These are phyloP conservation scores for Pythium vanterpoolii DNA, from an alignment of 352 stramenopile genomes.

Conservation along the genomic window DNA sequence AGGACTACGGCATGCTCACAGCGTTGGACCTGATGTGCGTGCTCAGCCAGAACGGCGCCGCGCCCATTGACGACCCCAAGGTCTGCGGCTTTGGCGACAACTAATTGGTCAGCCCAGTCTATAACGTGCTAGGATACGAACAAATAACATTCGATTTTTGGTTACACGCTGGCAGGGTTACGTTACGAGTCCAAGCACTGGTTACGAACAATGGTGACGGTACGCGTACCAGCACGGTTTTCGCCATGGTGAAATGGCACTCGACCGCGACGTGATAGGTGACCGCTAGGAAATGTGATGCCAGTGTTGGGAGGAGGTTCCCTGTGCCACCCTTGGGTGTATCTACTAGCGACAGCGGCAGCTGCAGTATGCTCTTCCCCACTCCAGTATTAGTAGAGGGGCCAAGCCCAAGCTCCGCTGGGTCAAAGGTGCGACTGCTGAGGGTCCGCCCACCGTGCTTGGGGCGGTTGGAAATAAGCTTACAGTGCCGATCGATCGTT, in stretches of 20 bases:
- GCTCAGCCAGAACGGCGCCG: constrained; percentile 18
- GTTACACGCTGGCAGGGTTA: not conserved
- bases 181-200: not conserved
- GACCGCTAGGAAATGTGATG: not conserved
- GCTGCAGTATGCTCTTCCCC: not conserved
- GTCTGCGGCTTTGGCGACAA: constrained; percentile 21
- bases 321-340: not conserved
- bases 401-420: not conserved
- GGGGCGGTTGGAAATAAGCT: not conserved
- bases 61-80: constrained; percentile 14
- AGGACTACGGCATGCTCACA: constrained; percentile 17
- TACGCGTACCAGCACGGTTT: not conserved
- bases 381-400: not conserved
- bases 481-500: not conserved
- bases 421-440: constrained; percentile 3
- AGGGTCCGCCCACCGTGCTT: not conserved
- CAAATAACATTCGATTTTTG: not conserved
- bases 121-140: no score
- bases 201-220: not conserved
- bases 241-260: constrained; percentile 3
- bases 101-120: no score
- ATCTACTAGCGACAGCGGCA: not conserved
- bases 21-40: constrained; percentile 24
- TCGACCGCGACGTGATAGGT: constrained; percentile 5
- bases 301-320: not conserved